phyloP scores from a whole-genome alignment of 164 flowering plant genomes.

The Magnolia kwangsiensis region DNA sequence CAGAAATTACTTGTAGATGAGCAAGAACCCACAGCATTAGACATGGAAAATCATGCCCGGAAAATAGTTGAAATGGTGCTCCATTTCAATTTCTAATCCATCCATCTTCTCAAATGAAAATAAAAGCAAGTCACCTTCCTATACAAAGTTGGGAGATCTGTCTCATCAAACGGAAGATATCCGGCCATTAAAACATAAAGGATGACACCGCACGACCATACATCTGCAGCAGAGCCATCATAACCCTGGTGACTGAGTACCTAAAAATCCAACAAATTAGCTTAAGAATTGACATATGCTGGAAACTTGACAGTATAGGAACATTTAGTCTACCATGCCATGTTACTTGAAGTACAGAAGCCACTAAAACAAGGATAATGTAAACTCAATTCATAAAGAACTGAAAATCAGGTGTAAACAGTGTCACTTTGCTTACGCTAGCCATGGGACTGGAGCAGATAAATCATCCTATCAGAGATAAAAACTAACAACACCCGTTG shows the following conservation, averaged over 20 bases:
- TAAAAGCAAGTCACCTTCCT: conserved; percentile 44
- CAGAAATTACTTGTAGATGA: background rate
- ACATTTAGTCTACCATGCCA: background rate
- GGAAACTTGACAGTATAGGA: background rate
- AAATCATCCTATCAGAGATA: too few species aligned
- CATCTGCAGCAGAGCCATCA: conserved; percentile 97
- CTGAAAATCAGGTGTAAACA: too few species aligned
- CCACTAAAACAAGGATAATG: background rate
- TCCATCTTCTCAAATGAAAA: background rate
- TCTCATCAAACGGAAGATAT: conserved; percentile 88
- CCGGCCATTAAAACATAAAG: conserved; percentile 98
- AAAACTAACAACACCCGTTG: background rate
- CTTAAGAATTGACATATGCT: conserved; percentile 1
- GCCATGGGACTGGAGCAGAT: background rate
- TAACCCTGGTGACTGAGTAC: conserved; percentile 79
- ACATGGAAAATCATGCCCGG: background rate
- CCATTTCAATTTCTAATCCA: background rate
- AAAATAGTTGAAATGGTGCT: background rate
- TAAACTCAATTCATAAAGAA: background rate
- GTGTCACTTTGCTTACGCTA: background rate
- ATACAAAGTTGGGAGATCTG: conserved; percentile 71
- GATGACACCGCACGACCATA: conserved; percentile 99
- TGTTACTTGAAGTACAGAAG: background rate
- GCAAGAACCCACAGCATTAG: too few species aligned
- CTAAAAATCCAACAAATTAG: conserved; percentile 29